Conservation (phyloP, 116 monocot species). For the Trichopus zeylanicus region DNA sequence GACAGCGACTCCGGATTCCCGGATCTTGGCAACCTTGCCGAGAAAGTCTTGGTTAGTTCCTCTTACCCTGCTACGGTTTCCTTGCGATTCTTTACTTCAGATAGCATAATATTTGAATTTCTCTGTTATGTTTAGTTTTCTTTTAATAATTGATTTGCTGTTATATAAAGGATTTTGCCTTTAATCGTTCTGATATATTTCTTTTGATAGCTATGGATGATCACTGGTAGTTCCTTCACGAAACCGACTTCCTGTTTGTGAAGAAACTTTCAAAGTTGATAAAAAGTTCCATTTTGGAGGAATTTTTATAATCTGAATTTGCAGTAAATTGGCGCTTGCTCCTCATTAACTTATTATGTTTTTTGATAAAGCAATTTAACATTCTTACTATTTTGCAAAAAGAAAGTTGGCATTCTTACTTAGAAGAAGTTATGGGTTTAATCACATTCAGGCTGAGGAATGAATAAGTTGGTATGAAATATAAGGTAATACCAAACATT, state of each 20-base stretch:
- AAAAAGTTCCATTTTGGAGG: too few relatives aligned
- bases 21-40: conserved; percentile 54
- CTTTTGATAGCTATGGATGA: too few relatives aligned
- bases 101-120: not conserved
- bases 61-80: not conserved
- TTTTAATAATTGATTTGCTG: not conserved
- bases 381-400: too few relatives aligned
- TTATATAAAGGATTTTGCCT: too few relatives aligned
- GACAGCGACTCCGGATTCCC: conserved; percentile 62
- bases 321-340: too few relatives aligned
- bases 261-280: too few relatives aligned
- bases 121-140: too few relatives aligned
- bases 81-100: not conserved
- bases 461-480: not conserved
- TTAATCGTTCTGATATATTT: too few relatives aligned
- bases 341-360: not conserved
- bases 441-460: not conserved
- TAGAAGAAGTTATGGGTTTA: not conserved
- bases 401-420: not conserved
- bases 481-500: too few relatives aligned
- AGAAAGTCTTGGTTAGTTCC: conserved; percentile 54
- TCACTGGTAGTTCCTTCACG: too few relatives aligned
- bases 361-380: not conserved
- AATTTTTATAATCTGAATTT: too few relatives aligned
- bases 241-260: too few relatives aligned